These are phyloP conservation scores for Dispira simplex DNA, from an alignment of 192 early-diverging fungal species.

Conservation along the genomic window DNA sequence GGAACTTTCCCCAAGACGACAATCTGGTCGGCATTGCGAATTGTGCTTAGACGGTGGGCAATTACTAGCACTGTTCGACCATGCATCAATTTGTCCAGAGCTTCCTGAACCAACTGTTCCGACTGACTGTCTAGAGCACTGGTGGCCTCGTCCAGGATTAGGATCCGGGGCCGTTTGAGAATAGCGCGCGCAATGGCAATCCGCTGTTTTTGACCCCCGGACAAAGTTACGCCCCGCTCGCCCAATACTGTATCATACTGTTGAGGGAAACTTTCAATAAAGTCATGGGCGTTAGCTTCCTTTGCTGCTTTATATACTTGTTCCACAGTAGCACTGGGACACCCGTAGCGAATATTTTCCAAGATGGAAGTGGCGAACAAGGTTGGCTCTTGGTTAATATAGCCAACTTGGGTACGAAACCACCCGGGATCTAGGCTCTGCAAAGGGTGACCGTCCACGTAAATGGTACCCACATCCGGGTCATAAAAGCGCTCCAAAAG, in stretches of 20 bases:
- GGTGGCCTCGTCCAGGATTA: conserved; percentile 73
- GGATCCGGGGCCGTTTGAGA: conserved; percentile 43
- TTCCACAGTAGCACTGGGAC: conserved; percentile 38
- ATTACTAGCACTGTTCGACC: conserved; percentile 74
- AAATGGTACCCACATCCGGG: conserved; percentile 40
- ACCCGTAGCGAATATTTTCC: conserved; percentile 58
- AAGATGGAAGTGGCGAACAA: conserved; percentile 62
- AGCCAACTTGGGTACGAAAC: conserved; percentile 52
- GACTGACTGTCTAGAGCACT: conserved; percentile 55
- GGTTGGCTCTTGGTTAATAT: conserved; percentile 63
- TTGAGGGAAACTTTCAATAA: conserved; percentile 31
- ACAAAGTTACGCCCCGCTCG: conserved; percentile 34
- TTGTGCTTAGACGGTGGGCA: conserved; percentile 71
- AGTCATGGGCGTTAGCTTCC: conserved; percentile 60
- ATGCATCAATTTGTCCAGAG: conserved; percentile 49
- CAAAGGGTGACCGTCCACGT: conserved; percentile 44
- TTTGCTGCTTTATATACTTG: conserved; percentile 51
- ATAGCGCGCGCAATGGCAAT: conserved; percentile 44
- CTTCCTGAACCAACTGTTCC: conserved; percentile 54
- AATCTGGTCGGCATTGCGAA: conserved; percentile 59
- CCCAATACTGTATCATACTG: conserved; percentile 35
- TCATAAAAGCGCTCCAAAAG: conserved; percentile 70
- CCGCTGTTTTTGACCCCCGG: conserved; percentile 45
- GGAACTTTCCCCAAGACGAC: conserved; percentile 46
- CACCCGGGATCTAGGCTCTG: conserved; percentile 38